These are phyloP conservation scores for Pythium volutum DNA, from an alignment of 352 stramenopile species.

Conservation along the genomic window DNA sequence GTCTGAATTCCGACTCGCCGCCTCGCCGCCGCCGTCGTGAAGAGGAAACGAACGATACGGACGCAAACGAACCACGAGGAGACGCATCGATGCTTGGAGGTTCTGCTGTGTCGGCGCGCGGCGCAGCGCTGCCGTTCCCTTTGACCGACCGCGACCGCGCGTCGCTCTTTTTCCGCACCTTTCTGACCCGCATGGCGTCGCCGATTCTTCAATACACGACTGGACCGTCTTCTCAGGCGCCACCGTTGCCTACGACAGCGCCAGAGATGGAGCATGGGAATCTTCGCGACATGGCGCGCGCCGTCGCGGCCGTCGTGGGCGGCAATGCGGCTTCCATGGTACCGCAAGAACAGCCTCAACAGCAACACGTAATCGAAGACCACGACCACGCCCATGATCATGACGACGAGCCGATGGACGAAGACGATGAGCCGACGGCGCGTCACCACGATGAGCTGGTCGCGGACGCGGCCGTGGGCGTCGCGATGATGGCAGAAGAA, in stretches of 20 bases:
- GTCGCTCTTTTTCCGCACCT: conserved; percentile 24
- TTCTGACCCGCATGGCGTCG: conserved; percentile 23
- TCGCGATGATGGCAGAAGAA: conserved; percentile 16
- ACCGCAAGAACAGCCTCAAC: conserved; percentile 21
- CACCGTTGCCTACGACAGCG: neutral
- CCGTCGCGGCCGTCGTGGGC: conserved; percentile 12
- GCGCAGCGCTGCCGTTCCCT: conserved; percentile 30
- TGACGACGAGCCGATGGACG: conserved; percentile 8
- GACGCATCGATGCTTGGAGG: neutral
- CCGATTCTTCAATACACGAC: conserved; percentile 20
- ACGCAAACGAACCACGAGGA: neutral
- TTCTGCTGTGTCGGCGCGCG: neutral
- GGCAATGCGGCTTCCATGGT: conserved; percentile 28
- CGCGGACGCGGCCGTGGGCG: conserved; percentile 15
- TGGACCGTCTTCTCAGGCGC: neutral
- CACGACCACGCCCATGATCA: neutral
- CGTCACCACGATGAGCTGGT: conserved; percentile 11
- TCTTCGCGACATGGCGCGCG: conserved; percentile 4
- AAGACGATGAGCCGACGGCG: neutral
- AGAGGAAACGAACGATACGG: neutral
- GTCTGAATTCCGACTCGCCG: conserved; percentile 26
- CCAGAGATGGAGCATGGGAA: neutral
- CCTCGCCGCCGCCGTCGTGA: conserved; percentile 25
- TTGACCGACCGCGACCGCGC: conserved; percentile 25
- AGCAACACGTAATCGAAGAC: neutral